phyloP scores from a whole-genome alignment of 495 filamentous ascomycete genomes.

The Penicillium ucsense region DNA sequence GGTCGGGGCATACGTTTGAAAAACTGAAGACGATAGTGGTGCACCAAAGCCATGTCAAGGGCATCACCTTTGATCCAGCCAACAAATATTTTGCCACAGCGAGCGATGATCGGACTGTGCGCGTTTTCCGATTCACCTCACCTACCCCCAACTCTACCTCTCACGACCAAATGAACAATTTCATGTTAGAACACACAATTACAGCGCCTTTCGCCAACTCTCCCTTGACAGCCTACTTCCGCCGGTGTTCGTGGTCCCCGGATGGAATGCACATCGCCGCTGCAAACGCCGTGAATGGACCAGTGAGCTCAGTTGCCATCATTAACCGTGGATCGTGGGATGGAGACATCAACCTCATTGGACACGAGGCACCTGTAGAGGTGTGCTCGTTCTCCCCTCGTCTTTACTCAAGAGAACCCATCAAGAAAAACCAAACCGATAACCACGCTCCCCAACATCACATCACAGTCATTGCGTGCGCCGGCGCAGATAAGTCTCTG shows the following conservation, averaged over 20 bases:
- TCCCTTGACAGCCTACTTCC: constrained; percentile 93
- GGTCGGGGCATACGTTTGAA: constrained; percentile 96
- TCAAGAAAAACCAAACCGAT: constrained; percentile 33
- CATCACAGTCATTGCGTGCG: constrained; percentile 94
- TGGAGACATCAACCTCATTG: constrained; percentile 92
- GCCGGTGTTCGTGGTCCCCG: constrained; percentile 92
- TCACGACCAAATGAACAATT: constrained; percentile 92
- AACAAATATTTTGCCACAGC: constrained; percentile 99
- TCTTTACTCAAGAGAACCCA: constrained; percentile 67
- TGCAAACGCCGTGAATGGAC: constrained; percentile 92
- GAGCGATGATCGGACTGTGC: constrained; percentile 92
- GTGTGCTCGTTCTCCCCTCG: constrained; percentile 95
- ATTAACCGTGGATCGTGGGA: constrained; percentile 90
- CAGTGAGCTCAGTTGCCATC: constrained; percentile 93
- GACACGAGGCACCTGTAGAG: constrained; percentile 93
- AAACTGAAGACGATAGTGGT: constrained; percentile 86
- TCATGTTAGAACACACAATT: constrained; percentile 82
- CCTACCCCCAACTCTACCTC: constrained; percentile 86
- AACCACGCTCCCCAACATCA: constrained; percentile 33
- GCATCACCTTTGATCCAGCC: constrained; percentile 94
- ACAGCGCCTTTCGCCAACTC: constrained; percentile 73
- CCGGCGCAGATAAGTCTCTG: constrained; percentile 89
- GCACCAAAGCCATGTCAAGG: constrained; percentile 96
- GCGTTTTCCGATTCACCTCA: constrained; percentile 89
- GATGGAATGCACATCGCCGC: constrained; percentile 96